A percentile compares a stretch with the other conserved stretches of the same genome.
phyloP scores from a whole-genome alignment of 345 rosid genomes.

The Citrus sp. region DNA sequence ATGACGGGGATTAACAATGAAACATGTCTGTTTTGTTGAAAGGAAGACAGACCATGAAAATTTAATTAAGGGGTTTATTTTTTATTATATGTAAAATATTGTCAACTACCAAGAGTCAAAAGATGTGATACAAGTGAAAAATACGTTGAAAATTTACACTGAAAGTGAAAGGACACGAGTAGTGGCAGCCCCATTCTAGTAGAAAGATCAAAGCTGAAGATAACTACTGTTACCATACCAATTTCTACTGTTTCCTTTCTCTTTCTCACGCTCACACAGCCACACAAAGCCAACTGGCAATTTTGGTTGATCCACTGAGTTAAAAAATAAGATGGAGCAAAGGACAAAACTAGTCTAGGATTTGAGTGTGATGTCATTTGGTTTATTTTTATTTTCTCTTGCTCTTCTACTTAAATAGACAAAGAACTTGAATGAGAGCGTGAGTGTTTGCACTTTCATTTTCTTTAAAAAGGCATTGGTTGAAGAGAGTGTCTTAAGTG shows the following conservation, averaged over 20 bases:
- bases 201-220: background rate
- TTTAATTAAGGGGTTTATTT: too few relatives aligned
- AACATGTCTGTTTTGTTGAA: background rate
- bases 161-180: background rate
- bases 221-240: conserved; percentile 16
- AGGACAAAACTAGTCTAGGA: conserved; percentile 50
- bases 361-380: conserved; percentile 40
- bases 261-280: conserved; percentile 6
- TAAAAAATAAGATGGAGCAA: conserved; percentile 32
- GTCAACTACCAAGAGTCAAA: background rate
- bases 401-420: conserved; percentile 27
- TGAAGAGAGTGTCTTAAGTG: background rate
- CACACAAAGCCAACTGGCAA: conserved; percentile 59
- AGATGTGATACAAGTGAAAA: background rate
- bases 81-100: too few relatives aligned
- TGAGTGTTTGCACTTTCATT: conserved; percentile 2
- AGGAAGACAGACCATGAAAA: background rate
- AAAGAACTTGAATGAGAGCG: conserved; percentile 2
- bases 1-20: background rate
- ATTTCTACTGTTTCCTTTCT: conserved; percentile 10
- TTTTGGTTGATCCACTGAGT: conserved; percentile 40
- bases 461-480: conserved; percentile 3
- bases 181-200: conserved; percentile 1
- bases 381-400: conserved; percentile 15
- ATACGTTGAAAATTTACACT: background rate